Base-by-base conservation (phyloP, 768 basidiomycete species). In the Lactarius psammicola region DNA sequence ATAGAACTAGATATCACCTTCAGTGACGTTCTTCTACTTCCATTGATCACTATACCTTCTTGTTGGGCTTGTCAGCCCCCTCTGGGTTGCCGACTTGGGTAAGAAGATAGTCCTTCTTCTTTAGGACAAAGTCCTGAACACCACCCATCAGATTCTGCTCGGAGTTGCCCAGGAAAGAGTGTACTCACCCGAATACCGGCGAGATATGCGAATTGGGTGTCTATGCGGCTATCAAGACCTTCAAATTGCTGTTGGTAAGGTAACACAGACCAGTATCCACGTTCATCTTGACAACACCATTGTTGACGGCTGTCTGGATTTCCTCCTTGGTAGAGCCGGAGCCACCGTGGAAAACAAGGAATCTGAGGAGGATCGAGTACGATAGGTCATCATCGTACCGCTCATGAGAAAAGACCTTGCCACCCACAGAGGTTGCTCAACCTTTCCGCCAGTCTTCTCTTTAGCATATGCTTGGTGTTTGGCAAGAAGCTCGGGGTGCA, bases 241-340 rank as follows among this genome's bases (percentile, higher is more conserved):
- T 56, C 70, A 69, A 46, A 58, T 23, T 17, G 13, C 30, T 7
- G 20, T 13, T 2, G 15, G 54, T 26, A 7, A 46, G 61, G 17
- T 9, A 10, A 55, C 34, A 56, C 77, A 61, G 65, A 81, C 83
- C 86, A 66, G 95, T 98, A 77, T 96, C 94, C 66, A 97, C 94
- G 81, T 98, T 98, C 95, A 98, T 98, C 84, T 99, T 99, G 75
- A 98, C 88, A 49, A 97, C 96, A 73, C 96, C 96, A 76, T 95
- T 84, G 60, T 79, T 74, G 70, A 98, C 97, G 64, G 95, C 96
- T 56, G 88, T 93, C 72, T 81, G 82, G 80, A 98, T 99, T 80
- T 99, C 97, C 56, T 95, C 90, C 80, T 94, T 94, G 71, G 91
- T 87, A 36, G 97, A 98, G 54, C 97, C 97, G 60, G 97, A 98